phyloP scores from a whole-genome alignment of 768 basidiomycete genomes.

The Leucocoprinus leucothites region DNA sequence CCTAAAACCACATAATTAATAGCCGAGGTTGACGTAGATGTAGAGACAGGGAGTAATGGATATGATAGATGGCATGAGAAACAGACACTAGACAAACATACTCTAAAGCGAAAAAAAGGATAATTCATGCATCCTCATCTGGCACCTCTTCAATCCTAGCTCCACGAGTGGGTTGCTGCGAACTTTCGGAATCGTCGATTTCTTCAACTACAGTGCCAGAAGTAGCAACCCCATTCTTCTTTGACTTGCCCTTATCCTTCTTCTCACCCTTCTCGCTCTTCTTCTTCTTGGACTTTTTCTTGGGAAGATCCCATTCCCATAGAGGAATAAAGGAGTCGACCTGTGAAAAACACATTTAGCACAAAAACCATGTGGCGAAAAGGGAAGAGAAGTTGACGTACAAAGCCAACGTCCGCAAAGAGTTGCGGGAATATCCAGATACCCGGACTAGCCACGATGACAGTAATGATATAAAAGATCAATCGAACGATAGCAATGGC shows the following conservation, averaged over 20 bases:
- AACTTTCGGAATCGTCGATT: conserved; percentile 36
- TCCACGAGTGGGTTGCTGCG: conserved; percentile 37
- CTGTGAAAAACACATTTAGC: conserved; percentile 36
- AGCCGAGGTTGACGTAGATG: neutral
- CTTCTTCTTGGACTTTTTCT: conserved; percentile 73
- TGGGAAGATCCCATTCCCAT: conserved; percentile 95
- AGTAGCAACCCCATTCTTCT: conserved; percentile 30
- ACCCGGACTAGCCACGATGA: conserved; percentile 81
- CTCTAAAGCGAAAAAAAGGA: neutral
- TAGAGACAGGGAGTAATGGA: conserved; percentile 10
- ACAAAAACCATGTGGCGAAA: neutral
- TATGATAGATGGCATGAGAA: conserved; percentile 6
- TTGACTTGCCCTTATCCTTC: conserved; percentile 41
- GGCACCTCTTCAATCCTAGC: conserved; percentile 48
- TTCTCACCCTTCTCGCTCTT: conserved; percentile 49
- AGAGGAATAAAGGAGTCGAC: conserved; percentile 95
- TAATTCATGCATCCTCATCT: conserved; percentile 31
- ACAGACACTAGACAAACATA: conserved; percentile 8
- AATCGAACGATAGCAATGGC: conserved; percentile 86
- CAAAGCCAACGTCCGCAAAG: conserved; percentile 98
- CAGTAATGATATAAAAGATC: conserved; percentile 92
- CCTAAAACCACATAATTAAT: conserved; percentile 10
- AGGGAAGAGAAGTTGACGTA: conserved; percentile 42
- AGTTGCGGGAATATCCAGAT: conserved; percentile 99
- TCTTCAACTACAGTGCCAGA: conserved; percentile 45